These are phyloP conservation scores for Botrytis deweyae DNA, from an alignment of 2,329 filamentous ascomycete species.

Conservation along the genomic window DNA sequence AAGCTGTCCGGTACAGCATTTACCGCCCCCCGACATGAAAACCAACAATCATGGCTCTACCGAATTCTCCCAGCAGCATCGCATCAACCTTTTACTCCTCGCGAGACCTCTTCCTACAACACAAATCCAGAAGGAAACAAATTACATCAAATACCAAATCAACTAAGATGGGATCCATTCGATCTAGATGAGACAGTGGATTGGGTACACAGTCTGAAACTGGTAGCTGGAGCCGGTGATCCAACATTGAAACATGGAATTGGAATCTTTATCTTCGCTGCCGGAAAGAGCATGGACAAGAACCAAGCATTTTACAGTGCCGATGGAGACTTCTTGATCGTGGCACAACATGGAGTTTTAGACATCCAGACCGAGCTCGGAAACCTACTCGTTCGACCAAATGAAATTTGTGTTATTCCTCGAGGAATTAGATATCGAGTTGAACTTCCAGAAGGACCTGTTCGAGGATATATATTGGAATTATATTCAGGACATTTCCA, in stretches of 20 bases:
- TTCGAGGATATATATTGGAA: conserved; percentile 73
- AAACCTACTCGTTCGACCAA: conserved; percentile 69
- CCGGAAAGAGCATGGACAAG: conserved; percentile 73
- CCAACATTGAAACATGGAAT: conserved; percentile 75
- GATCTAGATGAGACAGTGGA: conserved; percentile 68
- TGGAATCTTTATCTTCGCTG: conserved; percentile 78
- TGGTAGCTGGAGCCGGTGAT: conserved; percentile 77
- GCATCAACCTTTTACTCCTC: conserved; percentile 49
- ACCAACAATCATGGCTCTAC: conserved; percentile 59
- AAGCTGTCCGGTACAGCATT: conserved; percentile 59
- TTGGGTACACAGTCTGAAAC: conserved; percentile 62
- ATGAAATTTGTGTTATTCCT: conserved; percentile 76
- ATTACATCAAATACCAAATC: conserved; percentile 74
- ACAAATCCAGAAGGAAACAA: conserved; percentile 39
- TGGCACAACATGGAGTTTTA: conserved; percentile 70
- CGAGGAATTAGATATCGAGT: conserved; percentile 74
- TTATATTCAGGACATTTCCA: conserved; percentile 71
- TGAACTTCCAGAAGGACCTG: conserved; percentile 58
- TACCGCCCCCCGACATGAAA: conserved; percentile 55
- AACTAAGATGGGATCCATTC: conserved; percentile 73
- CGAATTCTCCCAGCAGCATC: conserved; percentile 54
- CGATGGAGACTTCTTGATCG: conserved; percentile 75
- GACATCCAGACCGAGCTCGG: conserved; percentile 79
- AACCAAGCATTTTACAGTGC: conserved; percentile 79
- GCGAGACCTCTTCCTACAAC: conserved; percentile 48